Percentiles rank a stretch among this genome's conserved stretches.
Conservation (phyloP, 1,284 basidiomycete genomes). For the Melampsora americana region DNA sequence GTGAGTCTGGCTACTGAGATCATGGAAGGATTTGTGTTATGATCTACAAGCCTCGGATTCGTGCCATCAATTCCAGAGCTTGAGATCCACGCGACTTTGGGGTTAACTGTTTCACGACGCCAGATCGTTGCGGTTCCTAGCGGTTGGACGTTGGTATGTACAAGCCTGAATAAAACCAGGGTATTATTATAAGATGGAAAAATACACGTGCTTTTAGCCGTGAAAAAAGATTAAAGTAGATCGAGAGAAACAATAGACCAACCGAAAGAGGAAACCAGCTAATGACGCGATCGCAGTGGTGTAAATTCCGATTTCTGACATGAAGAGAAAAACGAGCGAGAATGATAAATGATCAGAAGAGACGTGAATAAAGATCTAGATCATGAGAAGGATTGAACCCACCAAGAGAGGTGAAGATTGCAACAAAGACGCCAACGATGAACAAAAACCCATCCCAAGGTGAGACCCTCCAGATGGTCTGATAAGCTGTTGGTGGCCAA, state of each 20-base stretch:
- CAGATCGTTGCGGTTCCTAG: not conserved
- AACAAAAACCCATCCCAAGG: conserved; percentile 93
- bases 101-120: not conserved
- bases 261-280: not conserved
- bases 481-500: conserved; percentile 76
- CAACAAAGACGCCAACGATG: conserved; percentile 79
- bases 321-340: not conserved
- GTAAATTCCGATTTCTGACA: conserved; percentile 5
- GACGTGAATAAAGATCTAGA: no score
- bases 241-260: not conserved
- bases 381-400: not conserved
- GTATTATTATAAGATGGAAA: not conserved
- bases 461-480: conserved; percentile 82
- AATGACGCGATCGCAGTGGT: conserved; percentile 11
- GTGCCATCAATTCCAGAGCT: not conserved
- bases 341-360: not conserved
- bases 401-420: conserved; percentile 54
- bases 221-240: not conserved
- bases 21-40: not conserved
- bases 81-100: not conserved
- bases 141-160: not conserved
- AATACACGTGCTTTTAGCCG: not conserved
- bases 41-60: not conserved
- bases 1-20: not conserved
- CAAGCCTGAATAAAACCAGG: not conserved